phyloP scores from a whole-genome alignment of 148 eudicot genomes.

The Camellia sinensis region DNA sequence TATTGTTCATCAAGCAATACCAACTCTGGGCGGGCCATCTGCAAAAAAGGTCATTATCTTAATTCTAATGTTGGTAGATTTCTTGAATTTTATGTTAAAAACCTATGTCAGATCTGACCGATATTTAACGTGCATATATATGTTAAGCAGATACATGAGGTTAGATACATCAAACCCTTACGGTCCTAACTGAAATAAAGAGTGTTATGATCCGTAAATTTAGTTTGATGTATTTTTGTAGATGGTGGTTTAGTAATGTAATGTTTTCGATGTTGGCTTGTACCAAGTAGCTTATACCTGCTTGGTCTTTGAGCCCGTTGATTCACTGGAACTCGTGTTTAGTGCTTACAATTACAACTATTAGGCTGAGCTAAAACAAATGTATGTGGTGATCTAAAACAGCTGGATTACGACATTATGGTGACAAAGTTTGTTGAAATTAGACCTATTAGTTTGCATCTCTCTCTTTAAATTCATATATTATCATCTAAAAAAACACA shows the following conservation, averaged over 20 bases:
- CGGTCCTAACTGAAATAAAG: too few species aligned
- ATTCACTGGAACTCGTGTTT: not conserved
- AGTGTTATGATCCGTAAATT: too few species aligned
- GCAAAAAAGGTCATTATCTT: slow-evolving; percentile 45
- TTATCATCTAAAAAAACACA: too few species aligned
- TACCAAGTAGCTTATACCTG: not conserved
- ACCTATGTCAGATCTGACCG: too few species aligned
- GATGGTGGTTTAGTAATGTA: too few species aligned
- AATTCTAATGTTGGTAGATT: too few species aligned
- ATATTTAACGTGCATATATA: too few species aligned
- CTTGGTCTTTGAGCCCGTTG: not conserved
- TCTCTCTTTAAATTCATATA: not conserved
- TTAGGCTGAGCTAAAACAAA: not conserved
- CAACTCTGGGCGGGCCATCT: slow-evolving; percentile 78
- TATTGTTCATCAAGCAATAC: slow-evolving; percentile 90
- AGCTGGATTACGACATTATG: not conserved
- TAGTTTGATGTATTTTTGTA: too few species aligned
- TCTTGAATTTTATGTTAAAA: too few species aligned
- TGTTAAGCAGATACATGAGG: too few species aligned
- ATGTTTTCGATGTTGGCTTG: too few species aligned
- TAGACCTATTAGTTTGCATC: not conserved
- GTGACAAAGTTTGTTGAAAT: not conserved
- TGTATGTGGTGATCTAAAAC: not conserved
- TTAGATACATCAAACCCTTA: too few species aligned
- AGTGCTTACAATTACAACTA: not conserved